Conservation (phyloP, 2,329 filamentous ascomycete genomes). For the Botrytis hyacinthi region DNA sequence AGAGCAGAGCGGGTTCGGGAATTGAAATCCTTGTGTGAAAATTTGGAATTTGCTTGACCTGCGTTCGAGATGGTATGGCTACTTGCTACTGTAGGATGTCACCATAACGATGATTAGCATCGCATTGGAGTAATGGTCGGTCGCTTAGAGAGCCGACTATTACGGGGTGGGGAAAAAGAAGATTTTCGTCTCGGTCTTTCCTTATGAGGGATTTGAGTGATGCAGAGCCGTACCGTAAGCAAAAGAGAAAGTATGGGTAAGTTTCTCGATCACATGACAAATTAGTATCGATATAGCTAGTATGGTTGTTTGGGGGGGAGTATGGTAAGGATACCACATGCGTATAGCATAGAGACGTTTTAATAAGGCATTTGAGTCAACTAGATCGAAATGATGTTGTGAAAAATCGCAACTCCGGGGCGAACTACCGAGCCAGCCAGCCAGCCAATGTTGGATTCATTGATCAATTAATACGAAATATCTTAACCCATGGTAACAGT, state of each 20-base stretch:
- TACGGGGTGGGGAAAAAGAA: no score
- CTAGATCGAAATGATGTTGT: background rate
- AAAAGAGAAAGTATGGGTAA: no score
- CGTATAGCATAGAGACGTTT: background rate
- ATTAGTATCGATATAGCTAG: no score
- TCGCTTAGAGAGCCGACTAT: no score
- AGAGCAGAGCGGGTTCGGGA: conserved; percentile 16
- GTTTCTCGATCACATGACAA: no score
- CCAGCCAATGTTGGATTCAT: background rate
- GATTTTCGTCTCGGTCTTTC: no score
- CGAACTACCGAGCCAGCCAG: background rate
- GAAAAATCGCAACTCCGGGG: no score
- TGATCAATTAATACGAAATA: no score
- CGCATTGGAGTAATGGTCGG: background rate
- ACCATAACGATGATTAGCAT: background rate
- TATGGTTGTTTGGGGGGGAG: no score
- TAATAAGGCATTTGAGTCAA: fast-evolving
- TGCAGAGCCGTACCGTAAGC: no score
- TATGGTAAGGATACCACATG: no score
- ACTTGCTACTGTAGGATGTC: background rate
- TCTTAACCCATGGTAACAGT: background rate
- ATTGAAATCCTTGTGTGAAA: conserved; percentile 14
- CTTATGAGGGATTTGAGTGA: no score
- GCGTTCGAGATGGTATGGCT: conserved; percentile 16
- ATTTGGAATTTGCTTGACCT: conserved; percentile 23